phyloP scores from a whole-genome alignment of 257 asterid genomes.

The Ilex asprella region DNA sequence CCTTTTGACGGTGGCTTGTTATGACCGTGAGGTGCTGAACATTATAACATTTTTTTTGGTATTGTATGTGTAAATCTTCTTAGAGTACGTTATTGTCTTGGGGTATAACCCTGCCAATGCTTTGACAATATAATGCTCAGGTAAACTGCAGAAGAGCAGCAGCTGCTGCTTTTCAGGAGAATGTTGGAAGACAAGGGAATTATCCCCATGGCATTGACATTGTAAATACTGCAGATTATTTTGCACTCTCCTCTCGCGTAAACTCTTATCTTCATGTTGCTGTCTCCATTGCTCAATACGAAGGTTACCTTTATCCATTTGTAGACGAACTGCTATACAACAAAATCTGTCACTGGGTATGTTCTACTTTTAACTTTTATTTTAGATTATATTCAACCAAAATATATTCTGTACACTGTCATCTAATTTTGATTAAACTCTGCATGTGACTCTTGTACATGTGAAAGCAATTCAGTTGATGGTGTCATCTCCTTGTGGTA shows the following conservation, averaged over 20 bases:
- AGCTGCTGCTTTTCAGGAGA: slow-evolving; percentile 99
- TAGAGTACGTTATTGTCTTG: slow-evolving; percentile 10
- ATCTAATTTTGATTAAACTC: neutral
- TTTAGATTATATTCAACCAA: slow-evolving; percentile 7
- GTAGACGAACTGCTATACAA: slow-evolving; percentile 70
- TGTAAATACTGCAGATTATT: slow-evolving; percentile 86
- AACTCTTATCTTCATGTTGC: slow-evolving; percentile 88
- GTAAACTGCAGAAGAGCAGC: slow-evolving; percentile 99
- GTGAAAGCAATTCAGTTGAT: neutral
- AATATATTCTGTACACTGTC: slow-evolving; percentile 6
- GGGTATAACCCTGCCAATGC: slow-evolving; percentile 20
- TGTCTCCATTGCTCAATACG: slow-evolving; percentile 75
- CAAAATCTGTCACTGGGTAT: slow-evolving; percentile 98
- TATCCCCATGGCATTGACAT: slow-evolving; percentile 89
- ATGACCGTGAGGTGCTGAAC: slow-evolving; percentile 90
- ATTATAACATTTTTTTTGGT: slow-evolving; percentile 5
- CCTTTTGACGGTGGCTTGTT: slow-evolving; percentile 87
- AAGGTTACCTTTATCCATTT: slow-evolving; percentile 73
- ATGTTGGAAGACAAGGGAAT: slow-evolving; percentile 94
- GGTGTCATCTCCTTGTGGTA: neutral
- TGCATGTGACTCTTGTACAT: neutral
- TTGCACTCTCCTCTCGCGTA: slow-evolving; percentile 87
- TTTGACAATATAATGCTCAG: slow-evolving; percentile 36
- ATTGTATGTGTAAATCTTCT: neutral
- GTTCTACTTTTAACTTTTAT: slow-evolving; percentile 21